Evolutionary conservation across 1,139 yeast species (phyloP).

Genomic region (Sugiyamaella xylanicola): DNA sequence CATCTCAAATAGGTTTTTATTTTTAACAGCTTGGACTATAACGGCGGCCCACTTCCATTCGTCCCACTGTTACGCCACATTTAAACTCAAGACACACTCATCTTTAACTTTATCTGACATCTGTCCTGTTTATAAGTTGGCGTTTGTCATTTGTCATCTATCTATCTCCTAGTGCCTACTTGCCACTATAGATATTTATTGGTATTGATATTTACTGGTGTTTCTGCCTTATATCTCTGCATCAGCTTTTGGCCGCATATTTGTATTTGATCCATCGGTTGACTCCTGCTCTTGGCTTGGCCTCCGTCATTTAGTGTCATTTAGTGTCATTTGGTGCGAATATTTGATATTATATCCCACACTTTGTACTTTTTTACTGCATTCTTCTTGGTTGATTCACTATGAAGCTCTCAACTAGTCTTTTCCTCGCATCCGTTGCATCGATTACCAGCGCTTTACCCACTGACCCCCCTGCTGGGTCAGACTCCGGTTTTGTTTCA

Average conservation of each 20-base stretch:
- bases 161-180: neutral
- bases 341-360: neutral
- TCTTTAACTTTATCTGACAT: neutral
- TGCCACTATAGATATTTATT: no score
- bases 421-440: neutral
- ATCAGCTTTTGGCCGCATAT: neutral
- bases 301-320: no score
- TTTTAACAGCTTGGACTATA: neutral
- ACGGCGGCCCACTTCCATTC: neutral
- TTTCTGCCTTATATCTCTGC: neutral
- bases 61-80: neutral
- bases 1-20: no score
- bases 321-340: neutral
- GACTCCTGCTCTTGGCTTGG: no score
- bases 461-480: neutral
- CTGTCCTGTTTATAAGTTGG: neutral
- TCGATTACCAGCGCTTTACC: conserved; percentile 1
- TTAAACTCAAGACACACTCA: neutral
- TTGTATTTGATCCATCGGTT: neutral
- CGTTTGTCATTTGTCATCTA: neutral
- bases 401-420: neutral
- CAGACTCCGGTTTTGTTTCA: conserved; percentile 10
- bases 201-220: neutral
- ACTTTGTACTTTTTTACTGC: neutral
- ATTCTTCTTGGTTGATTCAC: neutral